Percentiles rank a stretch among this genome's conserved stretches.
Evolutionary conservation across 257 asterid genomes (phyloP).

Genomic region (Perilla frutescens): DNA sequence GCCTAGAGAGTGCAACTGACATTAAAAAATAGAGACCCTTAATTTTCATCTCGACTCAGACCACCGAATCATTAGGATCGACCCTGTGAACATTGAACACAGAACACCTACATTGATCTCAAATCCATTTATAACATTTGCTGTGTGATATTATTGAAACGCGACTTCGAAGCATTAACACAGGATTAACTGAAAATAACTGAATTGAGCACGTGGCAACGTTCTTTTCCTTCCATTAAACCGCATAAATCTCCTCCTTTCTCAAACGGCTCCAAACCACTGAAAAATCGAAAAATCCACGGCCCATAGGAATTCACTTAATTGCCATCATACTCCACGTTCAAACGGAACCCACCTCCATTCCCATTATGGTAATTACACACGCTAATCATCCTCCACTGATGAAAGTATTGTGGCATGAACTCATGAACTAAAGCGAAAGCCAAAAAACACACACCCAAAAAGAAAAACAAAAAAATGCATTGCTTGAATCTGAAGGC

Average conservation of each 20-base stretch:
- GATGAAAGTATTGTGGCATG: constrained; percentile 11
- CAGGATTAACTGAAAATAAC: background rate
- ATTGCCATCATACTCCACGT: constrained; percentile 10
- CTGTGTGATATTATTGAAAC: no score
- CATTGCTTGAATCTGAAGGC: constrained; percentile 56
- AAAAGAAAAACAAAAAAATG: constrained; percentile 41
- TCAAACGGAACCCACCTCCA: background rate
- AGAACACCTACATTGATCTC: no score
- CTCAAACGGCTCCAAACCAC: constrained; percentile 49
- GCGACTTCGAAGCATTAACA: background rate
- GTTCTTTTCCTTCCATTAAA: constrained; percentile 21
- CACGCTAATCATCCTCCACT: background rate
- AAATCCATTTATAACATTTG: no score
- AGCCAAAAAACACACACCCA: background rate
- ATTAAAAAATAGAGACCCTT: no score
- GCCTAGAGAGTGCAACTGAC: no score
- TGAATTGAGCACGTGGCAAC: constrained; percentile 31
- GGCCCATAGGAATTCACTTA: background rate
- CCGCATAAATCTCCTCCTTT: constrained; percentile 31
- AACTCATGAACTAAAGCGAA: constrained; percentile 2
- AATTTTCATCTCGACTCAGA: no score
- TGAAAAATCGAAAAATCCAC: constrained; percentile 34
- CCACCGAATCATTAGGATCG: no score
- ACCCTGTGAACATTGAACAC: no score
- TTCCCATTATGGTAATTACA: constrained; percentile 32